A percentile compares a stretch with the other conserved stretches of the same genome.
These are phyloP conservation scores for Crucibulum laeve DNA, from an alignment of 768 basidiomycete species.

Conservation along the genomic window DNA sequence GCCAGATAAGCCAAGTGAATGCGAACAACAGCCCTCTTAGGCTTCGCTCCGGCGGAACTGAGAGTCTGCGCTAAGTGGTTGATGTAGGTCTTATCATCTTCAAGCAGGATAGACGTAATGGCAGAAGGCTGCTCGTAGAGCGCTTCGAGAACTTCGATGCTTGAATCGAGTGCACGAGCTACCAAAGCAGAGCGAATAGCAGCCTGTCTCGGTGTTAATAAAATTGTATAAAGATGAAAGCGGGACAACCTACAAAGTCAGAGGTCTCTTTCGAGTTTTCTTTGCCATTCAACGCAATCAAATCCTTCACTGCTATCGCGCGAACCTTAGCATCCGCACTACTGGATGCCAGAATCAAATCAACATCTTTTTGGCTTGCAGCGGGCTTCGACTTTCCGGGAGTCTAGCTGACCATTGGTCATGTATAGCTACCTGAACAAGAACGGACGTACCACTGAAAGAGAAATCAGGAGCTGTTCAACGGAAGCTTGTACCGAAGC, in stretches of 20 bases:
- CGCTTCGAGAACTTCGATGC: constrained; percentile 54
- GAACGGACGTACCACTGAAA: constrained; percentile 46
- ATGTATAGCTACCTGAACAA: background rate
- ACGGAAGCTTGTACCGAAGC: constrained; percentile 34
- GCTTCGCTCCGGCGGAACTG: constrained; percentile 31
- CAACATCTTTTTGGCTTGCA: constrained; percentile 21
- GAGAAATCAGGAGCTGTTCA: constrained; percentile 53
- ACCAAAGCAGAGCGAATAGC: constrained; percentile 61
- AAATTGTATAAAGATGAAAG: background rate
- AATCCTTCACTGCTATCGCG: constrained; percentile 49
- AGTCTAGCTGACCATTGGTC: background rate
- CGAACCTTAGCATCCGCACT: constrained; percentile 62
- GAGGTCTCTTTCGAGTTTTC: constrained; percentile 19
- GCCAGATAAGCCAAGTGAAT: constrained; percentile 56
- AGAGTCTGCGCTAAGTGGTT: constrained; percentile 34
- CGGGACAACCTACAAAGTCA: constrained; percentile 36
- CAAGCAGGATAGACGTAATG: constrained; percentile 41
- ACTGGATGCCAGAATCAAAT: constrained; percentile 52
- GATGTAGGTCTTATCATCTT: constrained; percentile 41
- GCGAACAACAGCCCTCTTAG: constrained; percentile 47
- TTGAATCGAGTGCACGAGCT: constrained; percentile 65
- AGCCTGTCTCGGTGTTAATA: constrained; percentile 27
- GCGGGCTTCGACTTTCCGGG: background rate
- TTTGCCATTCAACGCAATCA: constrained; percentile 35
- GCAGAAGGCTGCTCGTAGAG: constrained; percentile 54